A percentile compares a stretch with the other conserved stretches of the same genome.
These are phyloP conservation scores for Yamadazyma oceani DNA, from an alignment of 1,139 yeast genomes.

Conservation along the genomic window DNA sequence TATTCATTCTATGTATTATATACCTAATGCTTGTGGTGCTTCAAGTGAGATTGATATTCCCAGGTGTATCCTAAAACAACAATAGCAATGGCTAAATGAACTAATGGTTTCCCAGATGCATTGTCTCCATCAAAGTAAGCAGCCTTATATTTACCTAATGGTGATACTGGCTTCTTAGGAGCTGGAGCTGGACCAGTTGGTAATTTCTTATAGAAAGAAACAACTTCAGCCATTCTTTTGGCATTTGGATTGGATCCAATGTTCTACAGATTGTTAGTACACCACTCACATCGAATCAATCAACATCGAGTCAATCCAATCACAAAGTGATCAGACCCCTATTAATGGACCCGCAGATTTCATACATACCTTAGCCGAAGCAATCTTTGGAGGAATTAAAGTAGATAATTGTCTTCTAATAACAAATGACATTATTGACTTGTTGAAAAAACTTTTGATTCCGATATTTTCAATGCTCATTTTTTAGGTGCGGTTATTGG, in stretches of 20 bases:
- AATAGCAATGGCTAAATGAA: conserved; percentile 74
- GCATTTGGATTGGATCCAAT: conserved; percentile 95
- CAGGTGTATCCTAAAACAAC: conserved; percentile 82
- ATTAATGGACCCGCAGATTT: neutral
- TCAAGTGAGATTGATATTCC: conserved; percentile 88
- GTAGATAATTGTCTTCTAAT: conserved; percentile 93
- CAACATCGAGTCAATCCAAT: neutral
- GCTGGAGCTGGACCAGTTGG: conserved; percentile 92
- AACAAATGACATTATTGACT: conserved; percentile 67
- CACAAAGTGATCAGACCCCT: too few relatives aligned
- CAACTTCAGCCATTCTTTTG: conserved; percentile 94
- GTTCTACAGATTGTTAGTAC: conserved; percentile 61
- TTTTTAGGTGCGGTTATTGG: conserved; percentile 16
- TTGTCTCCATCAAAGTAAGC: conserved; percentile 78
- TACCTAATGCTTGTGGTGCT: conserved; percentile 39
- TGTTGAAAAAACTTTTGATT: conserved; percentile 14
- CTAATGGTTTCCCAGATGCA: conserved; percentile 77
- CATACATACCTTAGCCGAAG: conserved; percentile 85
- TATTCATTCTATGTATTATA: neutral
- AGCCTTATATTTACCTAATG: conserved; percentile 75
- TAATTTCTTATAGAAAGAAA: conserved; percentile 89
- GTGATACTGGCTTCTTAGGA: conserved; percentile 65
- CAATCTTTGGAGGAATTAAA: conserved; percentile 98
- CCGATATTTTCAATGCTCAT: conserved; percentile 8
- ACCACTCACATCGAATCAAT: too few relatives aligned